These are phyloP conservation scores for Chamaecyparis obtusa DNA, from an alignment of 75 land plant genomes.

Conservation along the genomic window DNA sequence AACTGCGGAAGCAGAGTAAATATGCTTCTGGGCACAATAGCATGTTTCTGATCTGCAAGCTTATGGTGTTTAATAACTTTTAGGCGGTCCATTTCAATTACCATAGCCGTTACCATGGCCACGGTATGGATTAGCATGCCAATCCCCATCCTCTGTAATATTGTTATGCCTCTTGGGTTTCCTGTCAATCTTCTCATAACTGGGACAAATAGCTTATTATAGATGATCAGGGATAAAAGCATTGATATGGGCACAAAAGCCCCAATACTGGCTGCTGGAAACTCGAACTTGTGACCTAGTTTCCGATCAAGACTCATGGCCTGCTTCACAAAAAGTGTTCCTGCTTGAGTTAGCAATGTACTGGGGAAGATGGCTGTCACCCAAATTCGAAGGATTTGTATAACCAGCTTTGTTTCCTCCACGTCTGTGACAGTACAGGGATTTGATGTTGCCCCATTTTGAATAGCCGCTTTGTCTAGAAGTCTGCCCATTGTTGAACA, in stretches of 20 bases:
- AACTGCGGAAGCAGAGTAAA: conserved; percentile 64
- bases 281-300: conserved; percentile 50
- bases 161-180: conserved; percentile 45
- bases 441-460: conserved; percentile 19
- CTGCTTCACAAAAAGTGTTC: conserved; percentile 76
- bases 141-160: conserved; percentile 54
- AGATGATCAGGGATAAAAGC: conserved; percentile 48
- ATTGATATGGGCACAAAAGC: conserved; percentile 57
- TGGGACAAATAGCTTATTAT: conserved; percentile 34
- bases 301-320: conserved; percentile 61
- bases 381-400: conserved; percentile 68
- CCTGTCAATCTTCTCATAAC: conserved; percentile 28
- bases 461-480: conserved; percentile 64
- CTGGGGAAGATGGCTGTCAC: conserved; percentile 47
- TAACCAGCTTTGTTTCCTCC: conserved; percentile 77
- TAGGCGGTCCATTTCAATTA: conserved; percentile 33
- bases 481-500: conserved; percentile 31
- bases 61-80: conserved; percentile 17
- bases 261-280: conserved; percentile 70
- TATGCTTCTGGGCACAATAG: conserved; percentile 37
- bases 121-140: conserved; percentile 38
- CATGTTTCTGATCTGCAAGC: conserved; percentile 17
- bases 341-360: conserved; percentile 57
- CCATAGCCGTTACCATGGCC: conserved; percentile 35
- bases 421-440: conserved; percentile 80